phyloP scores from a whole-genome alignment of 2,329 filamentous ascomycete species.

The Salinomyces thailandicus region DNA sequence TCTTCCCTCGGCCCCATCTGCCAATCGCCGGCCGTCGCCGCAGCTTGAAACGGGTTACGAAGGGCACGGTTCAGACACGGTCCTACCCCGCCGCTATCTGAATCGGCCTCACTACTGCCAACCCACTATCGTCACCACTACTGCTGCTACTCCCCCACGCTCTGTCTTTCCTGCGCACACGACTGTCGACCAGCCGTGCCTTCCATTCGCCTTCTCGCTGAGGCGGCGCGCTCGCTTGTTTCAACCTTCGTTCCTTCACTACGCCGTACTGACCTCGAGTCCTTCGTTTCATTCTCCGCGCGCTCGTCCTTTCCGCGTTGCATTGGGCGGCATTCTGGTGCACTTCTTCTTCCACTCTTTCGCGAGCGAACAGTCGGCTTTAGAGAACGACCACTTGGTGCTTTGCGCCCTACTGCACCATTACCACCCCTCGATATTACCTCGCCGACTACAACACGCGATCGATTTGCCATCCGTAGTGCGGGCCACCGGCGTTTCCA shows the following conservation, averaged over 20 bases:
- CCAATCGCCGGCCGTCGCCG: conserved; percentile 6
- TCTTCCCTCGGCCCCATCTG: background rate
- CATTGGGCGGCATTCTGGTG: conserved; percentile 7
- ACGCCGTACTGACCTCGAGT: conserved; percentile 3
- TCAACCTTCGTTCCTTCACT: conserved; percentile 4
- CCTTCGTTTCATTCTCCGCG: conserved; percentile 6
- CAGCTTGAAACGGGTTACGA: conserved; percentile 8
- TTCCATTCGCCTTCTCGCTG: conserved; percentile 1
- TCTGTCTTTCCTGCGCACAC: conserved; percentile 14
- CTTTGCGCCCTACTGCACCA: background rate
- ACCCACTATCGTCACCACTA: conserved; percentile 13
- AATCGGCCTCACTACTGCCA: conserved; percentile 1
- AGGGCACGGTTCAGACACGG: background rate
- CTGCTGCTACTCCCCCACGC: conserved; percentile 4
- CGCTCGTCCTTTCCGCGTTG: conserved; percentile 3
- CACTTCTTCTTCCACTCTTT: conserved; percentile 1
- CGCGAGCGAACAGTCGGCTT: too few species aligned
- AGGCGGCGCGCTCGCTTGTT: conserved; percentile 7
- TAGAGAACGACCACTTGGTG: too few species aligned
- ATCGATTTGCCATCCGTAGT: background rate
- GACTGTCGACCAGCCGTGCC: conserved; percentile 10
- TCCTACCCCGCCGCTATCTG: conserved; percentile 9
- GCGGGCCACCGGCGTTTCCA: background rate
- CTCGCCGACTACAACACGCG: background rate
- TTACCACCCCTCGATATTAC: background rate